Base-by-base conservation (phyloP, 2,329 filamentous ascomycete genomes). In the Ophiocordyceps camponoti-saundersi region DNA sequence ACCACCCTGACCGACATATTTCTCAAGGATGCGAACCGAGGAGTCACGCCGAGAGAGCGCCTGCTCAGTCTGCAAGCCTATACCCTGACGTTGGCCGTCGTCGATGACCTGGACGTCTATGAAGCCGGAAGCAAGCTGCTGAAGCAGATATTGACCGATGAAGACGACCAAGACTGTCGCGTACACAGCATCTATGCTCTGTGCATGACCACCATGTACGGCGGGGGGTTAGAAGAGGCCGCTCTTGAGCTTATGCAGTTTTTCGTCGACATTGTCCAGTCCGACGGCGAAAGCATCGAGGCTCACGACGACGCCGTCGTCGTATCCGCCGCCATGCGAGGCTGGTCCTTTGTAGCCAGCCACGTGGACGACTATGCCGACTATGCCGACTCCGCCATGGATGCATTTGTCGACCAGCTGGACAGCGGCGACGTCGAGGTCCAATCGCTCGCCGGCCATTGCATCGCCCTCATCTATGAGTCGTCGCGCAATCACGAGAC, bases 321-420 rank as follows among this genome's bases (percentile, higher is more conserved):
- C 2, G 86, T 94, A 1, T 71, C 77, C 3, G 83, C 85, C 1
- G 85, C 86, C 0, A 68, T 93, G 1, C 75, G 82, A 52, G 78
- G 81, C 49, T 94, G 86, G 85, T 82, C 81, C 1, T 82, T 90
- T 52, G 73, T 93, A 6, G 84, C 83, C 6, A 88, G 83, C 4
- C 77, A 84, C 50, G 67, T 90, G 7, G 81, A 88, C 3, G 84
- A 90, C 55, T 70, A 88, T 42, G 78, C 85, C 53, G 73, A 75
- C 16, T 72, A 79, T 50, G 85, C 82, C 30, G 80, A 86, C 52
- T 66, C 77, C 26, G 82, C 85, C 16, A 75, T 92, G 55, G 83
- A 92, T 46, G 80, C 82, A 2, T 87, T 95, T 54, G 79, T 85
- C 41, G 87, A 94, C 44, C 88, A 94, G 62, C 80, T 95, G 18